Evolutionary conservation across 352 stramenopile genomes (phyloP), one percentile per base, ranked within the genome.

Genomic region (Phytophthora sojae): DNA sequence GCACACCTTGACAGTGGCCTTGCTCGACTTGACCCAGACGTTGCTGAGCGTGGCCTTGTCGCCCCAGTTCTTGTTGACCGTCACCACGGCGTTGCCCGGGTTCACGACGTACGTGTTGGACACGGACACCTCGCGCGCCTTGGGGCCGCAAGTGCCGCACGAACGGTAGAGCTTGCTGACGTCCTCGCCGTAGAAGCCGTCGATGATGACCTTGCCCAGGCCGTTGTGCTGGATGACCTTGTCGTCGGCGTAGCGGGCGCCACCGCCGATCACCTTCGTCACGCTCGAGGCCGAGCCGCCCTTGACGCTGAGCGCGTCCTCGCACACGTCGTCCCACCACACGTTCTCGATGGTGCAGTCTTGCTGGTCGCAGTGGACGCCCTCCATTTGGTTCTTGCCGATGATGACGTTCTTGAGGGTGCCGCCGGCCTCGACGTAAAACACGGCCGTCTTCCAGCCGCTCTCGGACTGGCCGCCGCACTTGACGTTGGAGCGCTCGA

Each of bases 231-330:
- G 52, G 6, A 77, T 47, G 37, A 67, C 57, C 64, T 85, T 85
- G 77, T 85, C 76, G 29, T 74, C 64, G 25, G 72, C 76, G 21
- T 71, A 63, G 25, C 69, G 66, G 2, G 76, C 72, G 47, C 76
- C 73, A 15, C 76, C 69, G 29, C 71, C 75, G 9, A 69, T 61
- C n/a, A 77, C 55, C 26, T 54, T 68, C 42, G 64, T 58, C 15
- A 77, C 51, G 19, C 60, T 74, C 17, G 54, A 55, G 4, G 67
- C 23, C 3, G 35, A 60, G n/a, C 67, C 67, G 42, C 55, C 55
- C 47, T 71, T 75, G 67, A 71, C 71, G 44, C 54, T 62, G 14
- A 69, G 53, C 7, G 67, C 67, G 42, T 71, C 61, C 44, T 75
- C 67, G 25, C 67, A 75, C 9, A 71, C 67, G 21, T 64, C 59